Base-by-base conservation (phyloP, 805 yeast genomes). In the Metschnikowia orientalis region DNA sequence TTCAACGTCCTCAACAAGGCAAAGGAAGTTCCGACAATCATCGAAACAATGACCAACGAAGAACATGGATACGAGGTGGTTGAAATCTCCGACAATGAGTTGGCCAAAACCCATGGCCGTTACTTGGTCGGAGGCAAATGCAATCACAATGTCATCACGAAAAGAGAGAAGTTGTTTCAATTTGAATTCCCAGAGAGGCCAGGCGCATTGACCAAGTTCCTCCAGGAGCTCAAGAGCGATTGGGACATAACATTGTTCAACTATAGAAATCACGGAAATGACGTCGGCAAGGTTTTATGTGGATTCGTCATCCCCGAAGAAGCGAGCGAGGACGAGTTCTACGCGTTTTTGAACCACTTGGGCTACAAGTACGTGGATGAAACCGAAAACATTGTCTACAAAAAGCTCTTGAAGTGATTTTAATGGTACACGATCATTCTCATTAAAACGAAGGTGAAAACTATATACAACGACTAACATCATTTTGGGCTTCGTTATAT, bases 101-200 rank as follows among this genome's bases (percentile, higher is more conserved):
- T 92, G 67, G 98, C 98, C 26, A 92, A 92, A 61, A 75, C 88
- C 22, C 99, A 92, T 54, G 97, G 97, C 23, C 75, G 99, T 57
- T 94, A 92, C 57, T 68, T 92, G 44, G 95, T 92, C 15, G 99
- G 99, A 38, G 98, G 98, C 38, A 79, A 82, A 40, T 76, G 89
- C 0, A 41, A 32, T n/a, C 60, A 69, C 14, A 30, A 43, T 20
- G 37, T 34, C 24, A 54, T 59, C 35, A 77, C 84, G 12, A 70
- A 75, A 18, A 71, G 85, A 44, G 99, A 92, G 60, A 78, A 81
- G 48, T 61, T 92, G 21, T 75, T 79, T 47, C 73, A 82, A 30
- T 92, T 92, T 51, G 96, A 88, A 59, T 94, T 92, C 69, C 99
- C 99, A 9, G 99, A 92, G 54, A 79, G 92, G 52, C 97, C 98